Evolutionary conservation across 768 basidiomycete species (phyloP).

Genomic region (Austroboletus eburneus): DNA sequence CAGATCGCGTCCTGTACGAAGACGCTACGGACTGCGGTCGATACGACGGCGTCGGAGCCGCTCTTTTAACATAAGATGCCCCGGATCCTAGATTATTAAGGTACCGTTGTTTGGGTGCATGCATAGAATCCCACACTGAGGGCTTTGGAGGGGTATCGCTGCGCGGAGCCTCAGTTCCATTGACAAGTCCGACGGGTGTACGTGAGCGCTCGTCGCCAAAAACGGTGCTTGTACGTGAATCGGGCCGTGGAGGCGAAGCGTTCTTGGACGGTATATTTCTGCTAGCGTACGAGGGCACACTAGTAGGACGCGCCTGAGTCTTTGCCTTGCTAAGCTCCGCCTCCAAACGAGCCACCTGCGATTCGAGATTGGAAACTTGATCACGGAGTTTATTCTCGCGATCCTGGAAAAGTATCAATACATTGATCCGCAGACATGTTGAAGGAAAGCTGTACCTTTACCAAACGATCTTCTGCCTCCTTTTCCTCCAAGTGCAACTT

Average conservation of each 20-base stretch:
- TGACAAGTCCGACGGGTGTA: conserved; percentile 45
- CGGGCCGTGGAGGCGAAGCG: conserved; percentile 56
- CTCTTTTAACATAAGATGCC: conserved; percentile 12
- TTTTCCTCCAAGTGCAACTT: conserved; percentile 73
- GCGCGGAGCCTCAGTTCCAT: conserved; percentile 27
- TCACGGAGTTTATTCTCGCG: conserved; percentile 66
- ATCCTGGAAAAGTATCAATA: conserved; percentile 43
- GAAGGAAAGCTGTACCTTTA: conserved; percentile 43
- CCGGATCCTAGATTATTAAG: conserved; percentile 13
- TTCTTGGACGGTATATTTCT: conserved; percentile 30
- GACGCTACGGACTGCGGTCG: conserved; percentile 47
- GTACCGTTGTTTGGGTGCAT: conserved; percentile 38
- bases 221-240: conserved; percentile 68
- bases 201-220: conserved; percentile 48
- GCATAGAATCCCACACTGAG: conserved; percentile 75
- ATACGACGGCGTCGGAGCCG: conserved; percentile 24
- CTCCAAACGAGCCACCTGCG: conserved; percentile 53
- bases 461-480: conserved; percentile 64
- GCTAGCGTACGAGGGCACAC: conserved; percentile 38
- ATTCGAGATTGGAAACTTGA: conserved; percentile 59
- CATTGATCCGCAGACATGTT: neutral
- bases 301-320: conserved; percentile 23
- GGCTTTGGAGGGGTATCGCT: conserved; percentile 47
- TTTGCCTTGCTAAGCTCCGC: conserved; percentile 52
- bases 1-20: conserved; percentile 31